Conservation (phyloP, 768 basidiomycete genomes). For the Boletus rubescentipes region DNA sequence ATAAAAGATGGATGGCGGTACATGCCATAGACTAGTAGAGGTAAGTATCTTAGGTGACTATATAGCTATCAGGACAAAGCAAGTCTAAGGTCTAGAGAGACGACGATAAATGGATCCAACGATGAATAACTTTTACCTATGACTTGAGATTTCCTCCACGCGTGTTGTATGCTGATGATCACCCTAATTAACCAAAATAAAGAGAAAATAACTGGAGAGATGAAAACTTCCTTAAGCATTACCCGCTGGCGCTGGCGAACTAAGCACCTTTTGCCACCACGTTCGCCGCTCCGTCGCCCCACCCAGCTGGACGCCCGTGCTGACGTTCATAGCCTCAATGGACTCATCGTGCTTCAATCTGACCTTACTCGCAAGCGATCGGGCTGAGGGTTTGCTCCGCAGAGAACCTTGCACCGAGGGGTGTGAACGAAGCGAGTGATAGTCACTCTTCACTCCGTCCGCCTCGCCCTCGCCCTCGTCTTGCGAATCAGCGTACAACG, state of each 20-base stretch:
- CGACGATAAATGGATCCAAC: background rate
- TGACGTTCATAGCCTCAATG: background rate
- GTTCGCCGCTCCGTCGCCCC: slow-evolving; percentile 21
- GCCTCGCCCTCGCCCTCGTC: slow-evolving; percentile 8
- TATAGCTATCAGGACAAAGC: background rate
- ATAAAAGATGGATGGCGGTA: background rate
- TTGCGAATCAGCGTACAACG: slow-evolving; percentile 24
- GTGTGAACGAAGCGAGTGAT: slow-evolving; percentile 30
- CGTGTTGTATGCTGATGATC: no score
- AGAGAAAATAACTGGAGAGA: background rate
- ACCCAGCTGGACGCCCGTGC: background rate
- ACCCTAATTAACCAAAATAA: background rate
- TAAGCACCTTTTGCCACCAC: slow-evolving; percentile 34
- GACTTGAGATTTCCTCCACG: background rate
- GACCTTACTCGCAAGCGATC: slow-evolving; percentile 16
- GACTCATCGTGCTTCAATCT: slow-evolving; percentile 1
- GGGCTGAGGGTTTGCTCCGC: slow-evolving; percentile 18
- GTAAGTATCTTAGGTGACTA: slow-evolving; percentile 1
- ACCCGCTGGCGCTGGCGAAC: slow-evolving; percentile 1
- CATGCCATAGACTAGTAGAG: background rate
- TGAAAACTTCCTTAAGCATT: no score
- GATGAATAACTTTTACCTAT: background rate
- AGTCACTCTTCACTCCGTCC: slow-evolving; percentile 23
- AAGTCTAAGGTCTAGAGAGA: no score
- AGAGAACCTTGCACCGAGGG: slow-evolving; percentile 25